These are phyloP conservation scores for Mortierella sp. DNA, from an alignment of 371 early-diverging fungal species.

Conservation along the genomic window DNA sequence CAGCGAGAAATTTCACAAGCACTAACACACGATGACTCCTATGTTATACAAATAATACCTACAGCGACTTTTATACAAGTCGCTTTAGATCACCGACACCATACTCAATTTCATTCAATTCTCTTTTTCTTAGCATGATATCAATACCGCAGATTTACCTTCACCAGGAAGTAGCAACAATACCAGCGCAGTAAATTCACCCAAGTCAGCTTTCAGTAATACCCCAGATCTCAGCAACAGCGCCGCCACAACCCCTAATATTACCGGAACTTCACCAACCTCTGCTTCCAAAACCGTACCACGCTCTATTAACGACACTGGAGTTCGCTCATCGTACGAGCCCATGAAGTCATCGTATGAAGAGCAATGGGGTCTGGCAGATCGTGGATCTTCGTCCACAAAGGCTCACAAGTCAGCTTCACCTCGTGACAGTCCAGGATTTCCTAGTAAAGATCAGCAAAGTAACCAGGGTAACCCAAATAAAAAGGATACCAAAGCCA, in stretches of 20 bases:
- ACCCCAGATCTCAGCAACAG: conserved; percentile 38
- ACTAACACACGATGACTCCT: conserved; percentile 18
- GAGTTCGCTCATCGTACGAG: conserved; percentile 48
- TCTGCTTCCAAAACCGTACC: conserved; percentile 29
- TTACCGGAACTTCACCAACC: too few relatives aligned
- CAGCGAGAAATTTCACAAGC: conserved; percentile 17
- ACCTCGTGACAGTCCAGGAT: conserved; percentile 63
- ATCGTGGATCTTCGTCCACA: conserved; percentile 29
- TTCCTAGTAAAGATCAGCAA: conserved; percentile 51
- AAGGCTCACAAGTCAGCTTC: conserved; percentile 40
- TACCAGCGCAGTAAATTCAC: conserved; percentile 35
- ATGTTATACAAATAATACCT: not conserved
- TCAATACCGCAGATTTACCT: conserved; percentile 40
- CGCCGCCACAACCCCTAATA: conserved; percentile 13
- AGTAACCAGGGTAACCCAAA: conserved; percentile 15
- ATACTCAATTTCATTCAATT: conserved; percentile 2
- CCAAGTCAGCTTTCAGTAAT: conserved; percentile 48
- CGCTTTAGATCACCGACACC: not conserved
- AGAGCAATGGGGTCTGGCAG: conserved; percentile 48
- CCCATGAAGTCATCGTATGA: conserved; percentile 57
- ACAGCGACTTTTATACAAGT: not conserved
- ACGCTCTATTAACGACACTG: conserved; percentile 37
- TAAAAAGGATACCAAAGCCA: conserved; percentile 54
- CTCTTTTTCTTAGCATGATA: conserved; percentile 32
- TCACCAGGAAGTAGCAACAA: conserved; percentile 48